These are phyloP conservation scores for Calamus simplicifolius DNA, from an alignment of 176 grass and related monocot species.

Conservation along the genomic window DNA sequence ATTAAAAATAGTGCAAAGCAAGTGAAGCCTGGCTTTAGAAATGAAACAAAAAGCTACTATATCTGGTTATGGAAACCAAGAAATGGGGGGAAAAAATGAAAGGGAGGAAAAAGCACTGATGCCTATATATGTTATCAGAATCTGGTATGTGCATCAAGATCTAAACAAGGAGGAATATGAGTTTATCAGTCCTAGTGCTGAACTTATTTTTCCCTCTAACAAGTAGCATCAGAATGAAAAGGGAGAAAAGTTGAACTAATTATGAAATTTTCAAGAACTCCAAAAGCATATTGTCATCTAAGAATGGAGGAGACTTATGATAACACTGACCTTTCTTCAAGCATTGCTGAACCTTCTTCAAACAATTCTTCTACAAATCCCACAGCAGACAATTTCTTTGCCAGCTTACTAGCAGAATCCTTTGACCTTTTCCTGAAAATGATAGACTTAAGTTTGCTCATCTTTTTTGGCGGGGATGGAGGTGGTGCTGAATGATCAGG, in stretches of 20 bases:
- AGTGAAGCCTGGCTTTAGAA: too few relatives aligned
- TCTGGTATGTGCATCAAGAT: background rate
- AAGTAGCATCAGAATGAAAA: background rate
- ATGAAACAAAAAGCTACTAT: too few relatives aligned
- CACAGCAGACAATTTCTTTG: slow-evolving; percentile 58
- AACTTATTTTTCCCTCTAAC: background rate
- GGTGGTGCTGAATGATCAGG: slow-evolving; percentile 52
- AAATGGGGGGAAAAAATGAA: background rate
- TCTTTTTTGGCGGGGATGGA: slow-evolving; percentile 68
- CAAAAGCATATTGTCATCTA: too few relatives aligned
- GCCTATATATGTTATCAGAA: background rate
- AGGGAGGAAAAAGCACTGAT: background rate
- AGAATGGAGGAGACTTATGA: too few relatives aligned
- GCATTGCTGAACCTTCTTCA: slow-evolving; percentile 97
- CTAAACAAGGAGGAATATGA: slow-evolving; percentile 2
- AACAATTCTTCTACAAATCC: slow-evolving; percentile 77
- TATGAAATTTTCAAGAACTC: background rate
- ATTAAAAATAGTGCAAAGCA: too few relatives aligned
- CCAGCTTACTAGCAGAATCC: slow-evolving; percentile 52
- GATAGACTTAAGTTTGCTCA: slow-evolving; percentile 72
- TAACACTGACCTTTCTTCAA: slow-evolving; percentile 65
- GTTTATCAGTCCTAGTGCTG: background rate
- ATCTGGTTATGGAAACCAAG: too few relatives aligned
- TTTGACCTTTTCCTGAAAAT: slow-evolving; percentile 67
- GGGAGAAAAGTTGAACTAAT: background rate